phyloP scores from a whole-genome alignment of 495 filamentous ascomycete species.

The Rostrohypoxylon terebratum region DNA sequence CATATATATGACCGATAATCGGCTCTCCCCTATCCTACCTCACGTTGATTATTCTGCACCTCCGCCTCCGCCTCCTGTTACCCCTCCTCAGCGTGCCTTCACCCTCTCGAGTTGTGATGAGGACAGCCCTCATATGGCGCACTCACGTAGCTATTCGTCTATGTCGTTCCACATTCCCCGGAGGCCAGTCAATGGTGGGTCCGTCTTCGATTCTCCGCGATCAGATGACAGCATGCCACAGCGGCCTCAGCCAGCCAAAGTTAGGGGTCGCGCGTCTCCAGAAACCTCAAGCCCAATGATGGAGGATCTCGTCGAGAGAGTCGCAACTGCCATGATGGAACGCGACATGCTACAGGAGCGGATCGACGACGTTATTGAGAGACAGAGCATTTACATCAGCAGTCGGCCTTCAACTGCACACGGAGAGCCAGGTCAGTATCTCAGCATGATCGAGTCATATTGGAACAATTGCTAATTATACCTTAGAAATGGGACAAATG shows the following conservation, averaged over 20 bases:
- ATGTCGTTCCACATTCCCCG: constrained; percentile 65
- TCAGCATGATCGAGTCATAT: not conserved
- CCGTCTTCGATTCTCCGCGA: constrained; percentile 47
- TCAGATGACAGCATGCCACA: constrained; percentile 44
- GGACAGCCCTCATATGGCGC: constrained; percentile 53
- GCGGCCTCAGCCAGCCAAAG: constrained; percentile 45
- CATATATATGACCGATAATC: constrained; percentile 74
- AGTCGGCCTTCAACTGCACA: constrained; percentile 62
- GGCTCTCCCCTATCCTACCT: constrained; percentile 72
- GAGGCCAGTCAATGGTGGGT: constrained; percentile 53
- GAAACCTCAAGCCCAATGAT: constrained; percentile 49
- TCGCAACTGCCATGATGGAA: constrained; percentile 65
- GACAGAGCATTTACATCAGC: constrained; percentile 62
- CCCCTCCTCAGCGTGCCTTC: constrained; percentile 57
- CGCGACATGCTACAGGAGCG: constrained; percentile 63
- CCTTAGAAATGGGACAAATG: constrained; percentile 57
- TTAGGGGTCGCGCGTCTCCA: constrained; percentile 50
- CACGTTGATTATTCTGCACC: constrained; percentile 52
- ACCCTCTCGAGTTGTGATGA: constrained; percentile 51
- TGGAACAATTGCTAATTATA: constrained; percentile 30
- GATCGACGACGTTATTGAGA: constrained; percentile 65
- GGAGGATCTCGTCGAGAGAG: constrained; percentile 60
- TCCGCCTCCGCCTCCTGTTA: constrained; percentile 44
- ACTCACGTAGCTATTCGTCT: constrained; percentile 60
- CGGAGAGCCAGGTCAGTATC: constrained; percentile 44